Conservation (phyloP, 148 eudicot genomes). For the Arctostaphylos glauca region DNA sequence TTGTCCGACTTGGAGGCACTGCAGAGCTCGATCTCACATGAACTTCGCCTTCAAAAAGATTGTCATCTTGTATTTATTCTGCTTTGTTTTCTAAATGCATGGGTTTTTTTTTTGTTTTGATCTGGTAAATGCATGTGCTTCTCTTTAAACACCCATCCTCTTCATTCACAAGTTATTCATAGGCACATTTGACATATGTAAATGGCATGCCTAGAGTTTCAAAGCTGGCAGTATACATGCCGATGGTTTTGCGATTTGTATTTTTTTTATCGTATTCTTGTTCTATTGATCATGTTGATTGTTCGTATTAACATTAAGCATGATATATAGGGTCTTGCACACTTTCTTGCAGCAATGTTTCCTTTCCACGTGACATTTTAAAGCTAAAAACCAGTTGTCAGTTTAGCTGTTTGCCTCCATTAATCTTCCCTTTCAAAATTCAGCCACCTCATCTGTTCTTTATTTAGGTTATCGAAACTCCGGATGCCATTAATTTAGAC, state of each 20-base stretch:
- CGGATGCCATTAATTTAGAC: conserved; percentile 63
- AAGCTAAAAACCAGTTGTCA: not conserved
- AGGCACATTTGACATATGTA: not conserved
- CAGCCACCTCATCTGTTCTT: conserved; percentile 12
- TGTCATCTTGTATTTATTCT: not conserved
- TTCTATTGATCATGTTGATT: not conserved
- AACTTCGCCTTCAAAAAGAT: not conserved
- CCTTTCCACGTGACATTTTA: not conserved
- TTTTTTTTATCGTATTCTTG: not conserved
- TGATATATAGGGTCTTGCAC: not conserved
- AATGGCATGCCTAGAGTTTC: conserved; percentile 6
- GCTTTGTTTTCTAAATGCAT: not conserved
- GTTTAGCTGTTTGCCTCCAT: not conserved
- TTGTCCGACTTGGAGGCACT: not conserved
- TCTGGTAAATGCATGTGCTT: not conserved
- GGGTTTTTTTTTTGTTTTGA: no score
- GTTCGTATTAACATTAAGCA: not conserved
- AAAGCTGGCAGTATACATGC: not conserved
- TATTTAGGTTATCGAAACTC: conserved; percentile 59
- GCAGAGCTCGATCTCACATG: not conserved
- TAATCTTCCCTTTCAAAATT: not conserved
- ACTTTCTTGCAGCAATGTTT: not conserved
- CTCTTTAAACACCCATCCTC: not conserved
- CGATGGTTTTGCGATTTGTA: not conserved
- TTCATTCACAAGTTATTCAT: not conserved